phyloP scores from a whole-genome alignment of 768 basidiomycete genomes.

The Leucogyrophana mollusca region DNA sequence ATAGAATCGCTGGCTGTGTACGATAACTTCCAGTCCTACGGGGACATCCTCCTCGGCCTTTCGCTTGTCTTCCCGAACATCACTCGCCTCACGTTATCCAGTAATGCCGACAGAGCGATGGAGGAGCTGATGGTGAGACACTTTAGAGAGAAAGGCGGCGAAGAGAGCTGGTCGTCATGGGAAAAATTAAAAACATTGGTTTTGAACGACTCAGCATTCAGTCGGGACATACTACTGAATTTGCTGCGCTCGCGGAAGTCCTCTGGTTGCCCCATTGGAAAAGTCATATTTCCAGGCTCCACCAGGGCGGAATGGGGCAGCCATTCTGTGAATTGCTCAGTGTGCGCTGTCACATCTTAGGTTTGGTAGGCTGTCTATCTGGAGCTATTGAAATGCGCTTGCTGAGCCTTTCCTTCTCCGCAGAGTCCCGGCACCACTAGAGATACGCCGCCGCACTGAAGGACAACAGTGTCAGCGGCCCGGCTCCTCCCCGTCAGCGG shows the following conservation, averaged over 20 bases:
- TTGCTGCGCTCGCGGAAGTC: constrained; percentile 12
- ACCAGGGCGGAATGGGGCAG: no score
- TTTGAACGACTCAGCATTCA: constrained; percentile 24
- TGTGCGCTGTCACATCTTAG: no score
- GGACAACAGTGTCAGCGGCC: no score
- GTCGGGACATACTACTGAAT: constrained; percentile 25
- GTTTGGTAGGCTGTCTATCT: no score
- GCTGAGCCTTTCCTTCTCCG: no score
- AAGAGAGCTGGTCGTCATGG: constrained; percentile 7
- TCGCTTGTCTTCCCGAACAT: constrained; percentile 25
- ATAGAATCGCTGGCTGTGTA: constrained; percentile 24
- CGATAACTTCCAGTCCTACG: constrained; percentile 22
- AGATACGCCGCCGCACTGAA: no score
- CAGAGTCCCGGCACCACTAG: no score
- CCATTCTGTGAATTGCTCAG: no score
- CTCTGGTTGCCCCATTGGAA: no score
- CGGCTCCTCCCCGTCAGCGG: no score
- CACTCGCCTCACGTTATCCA: constrained; percentile 23
- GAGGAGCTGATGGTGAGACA: constrained; percentile 24
- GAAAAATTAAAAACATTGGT: constrained; percentile 13
- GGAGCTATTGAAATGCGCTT: no score
- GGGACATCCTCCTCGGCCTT: constrained; percentile 17
- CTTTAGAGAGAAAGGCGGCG: constrained; percentile 17
- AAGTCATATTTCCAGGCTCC: no score
- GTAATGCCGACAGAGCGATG: constrained; percentile 20